Conservation (phyloP, 768 basidiomycete species). For the Galerina marginata region DNA sequence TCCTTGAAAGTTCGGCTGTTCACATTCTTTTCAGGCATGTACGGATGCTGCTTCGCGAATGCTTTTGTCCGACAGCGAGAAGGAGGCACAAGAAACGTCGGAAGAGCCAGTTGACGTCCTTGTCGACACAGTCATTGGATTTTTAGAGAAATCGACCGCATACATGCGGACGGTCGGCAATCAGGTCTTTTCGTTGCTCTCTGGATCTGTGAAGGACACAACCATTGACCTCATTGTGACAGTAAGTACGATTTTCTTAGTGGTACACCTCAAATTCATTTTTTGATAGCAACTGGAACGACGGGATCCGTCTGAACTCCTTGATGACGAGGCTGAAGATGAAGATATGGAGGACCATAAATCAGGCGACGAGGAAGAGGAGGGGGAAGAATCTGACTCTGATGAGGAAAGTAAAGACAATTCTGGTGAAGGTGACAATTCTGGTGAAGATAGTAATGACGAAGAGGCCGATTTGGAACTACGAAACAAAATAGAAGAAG, state of each 20-base stretch:
- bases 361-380: constrained; percentile 37
- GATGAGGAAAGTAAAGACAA: constrained; percentile 37
- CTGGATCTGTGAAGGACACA: constrained; percentile 65
- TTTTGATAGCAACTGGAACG: constrained; percentile 79
- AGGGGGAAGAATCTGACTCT: constrained; percentile 41
- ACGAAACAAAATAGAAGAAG: constrained; percentile 69
- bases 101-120: constrained; percentile 79
- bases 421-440: constrained; percentile 37
- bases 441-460: constrained; percentile 40
- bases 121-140: constrained; percentile 89
- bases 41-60: constrained; percentile 63
- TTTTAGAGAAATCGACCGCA: constrained; percentile 81
- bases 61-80: constrained; percentile 50
- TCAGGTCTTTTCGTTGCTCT: constrained; percentile 77
- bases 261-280: constrained; percentile 2
- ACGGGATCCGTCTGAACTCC: constrained; percentile 62
- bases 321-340: constrained; percentile 50
- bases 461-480: constrained; percentile 67
- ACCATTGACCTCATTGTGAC: constrained; percentile 83
- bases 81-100: constrained; percentile 32
- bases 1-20: constrained; percentile 4
- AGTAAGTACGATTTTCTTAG: constrained; percentile 51
- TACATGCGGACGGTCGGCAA: constrained; percentile 83
- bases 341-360: constrained; percentile 40
- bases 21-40: constrained; percentile 51